Conservation (phyloP, 1,284 basidiomycete species). For the Cryptococcus sp. region DNA sequence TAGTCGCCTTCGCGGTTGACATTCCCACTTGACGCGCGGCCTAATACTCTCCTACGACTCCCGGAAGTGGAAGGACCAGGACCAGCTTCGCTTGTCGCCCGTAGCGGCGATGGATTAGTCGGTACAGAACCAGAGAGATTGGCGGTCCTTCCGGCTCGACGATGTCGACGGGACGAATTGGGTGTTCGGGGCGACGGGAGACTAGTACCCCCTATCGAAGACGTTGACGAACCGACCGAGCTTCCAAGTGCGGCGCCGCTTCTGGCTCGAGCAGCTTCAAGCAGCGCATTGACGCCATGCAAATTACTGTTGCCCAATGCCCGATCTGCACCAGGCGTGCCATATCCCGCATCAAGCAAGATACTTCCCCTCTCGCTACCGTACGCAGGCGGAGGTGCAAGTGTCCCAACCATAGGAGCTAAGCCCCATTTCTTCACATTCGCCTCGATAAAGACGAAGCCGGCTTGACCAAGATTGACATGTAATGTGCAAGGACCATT, state of each 20-base stretch:
- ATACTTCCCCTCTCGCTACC: slow-evolving; percentile 93
- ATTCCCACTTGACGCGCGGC: slow-evolving; percentile 12
- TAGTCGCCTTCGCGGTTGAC: slow-evolving; percentile 24
- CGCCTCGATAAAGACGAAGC: slow-evolving; percentile 96
- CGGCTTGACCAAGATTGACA: slow-evolving; percentile 91
- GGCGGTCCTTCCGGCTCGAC: slow-evolving; percentile 26
- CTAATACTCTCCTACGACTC: slow-evolving; percentile 30
- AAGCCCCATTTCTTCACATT: slow-evolving; percentile 99
- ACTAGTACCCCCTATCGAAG: not conserved
- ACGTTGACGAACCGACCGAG: slow-evolving; percentile 20
- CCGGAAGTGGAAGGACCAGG: slow-evolving; percentile 35
- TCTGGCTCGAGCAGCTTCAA: slow-evolving; percentile 46
- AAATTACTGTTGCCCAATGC: slow-evolving; percentile 14
- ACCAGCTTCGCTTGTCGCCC: slow-evolving; percentile 30
- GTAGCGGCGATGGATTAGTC: slow-evolving; percentile 39
- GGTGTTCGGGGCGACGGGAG: slow-evolving; percentile 18
- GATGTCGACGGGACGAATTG: slow-evolving; percentile 32
- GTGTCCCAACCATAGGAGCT: slow-evolving; percentile 89
- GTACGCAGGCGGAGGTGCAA: slow-evolving; percentile 93
- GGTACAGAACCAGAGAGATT: slow-evolving; percentile 31
- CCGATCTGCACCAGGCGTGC: slow-evolving; percentile 38
- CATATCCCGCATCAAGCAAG: slow-evolving; percentile 76
- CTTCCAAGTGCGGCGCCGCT: slow-evolving; percentile 12
- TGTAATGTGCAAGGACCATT: slow-evolving; percentile 92
- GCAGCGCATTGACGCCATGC: slow-evolving; percentile 33